Percentiles rank a stretch among this genome's conserved stretches.
Evolutionary conservation across 768 basidiomycete species (phyloP).

Genomic region (Rhodotorula babjevae): DNA sequence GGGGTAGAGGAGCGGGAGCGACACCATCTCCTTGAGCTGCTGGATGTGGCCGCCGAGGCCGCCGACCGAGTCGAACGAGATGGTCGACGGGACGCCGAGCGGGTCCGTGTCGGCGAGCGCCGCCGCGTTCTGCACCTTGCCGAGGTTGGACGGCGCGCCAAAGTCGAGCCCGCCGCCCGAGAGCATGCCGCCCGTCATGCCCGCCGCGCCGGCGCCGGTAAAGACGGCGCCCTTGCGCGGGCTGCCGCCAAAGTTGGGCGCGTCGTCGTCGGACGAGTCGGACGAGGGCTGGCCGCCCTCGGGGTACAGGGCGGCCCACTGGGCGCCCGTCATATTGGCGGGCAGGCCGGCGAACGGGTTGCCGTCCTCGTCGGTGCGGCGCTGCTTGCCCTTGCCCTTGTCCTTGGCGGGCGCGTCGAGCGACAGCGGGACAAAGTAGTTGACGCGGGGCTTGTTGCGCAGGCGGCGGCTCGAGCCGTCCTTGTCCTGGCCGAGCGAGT

Average conservation of each 20-base stretch:
- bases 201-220: constrained; percentile 27
- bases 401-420: constrained; percentile 14
- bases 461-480: constrained; percentile 7
- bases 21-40: constrained; percentile 95
- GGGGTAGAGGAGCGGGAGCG: constrained; percentile 88
- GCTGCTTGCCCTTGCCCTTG: constrained; percentile 28
- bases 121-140: constrained; percentile 35
- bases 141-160: constrained; percentile 38
- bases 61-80: constrained; percentile 94
- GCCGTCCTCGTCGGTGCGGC: constrained; percentile 24
- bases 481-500: constrained; percentile 9
- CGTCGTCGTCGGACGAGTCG: constrained; percentile 41
- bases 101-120: constrained; percentile 86
- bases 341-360: constrained; percentile 36
- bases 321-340: constrained; percentile 34
- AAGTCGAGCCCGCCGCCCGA: constrained; percentile 39
- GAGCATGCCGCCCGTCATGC: constrained; percentile 34
- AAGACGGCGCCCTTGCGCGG: constrained; percentile 34
- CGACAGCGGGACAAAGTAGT: constrained; percentile 32
- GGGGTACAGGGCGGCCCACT: constrained; percentile 36
- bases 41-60: constrained; percentile 95
- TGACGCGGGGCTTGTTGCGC: constrained; percentile 33
- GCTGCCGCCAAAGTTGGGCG: constrained; percentile 16
- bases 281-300: constrained; percentile 20
- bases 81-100: constrained; percentile 82